Conservation (phyloP, 2,329 filamentous ascomycete species). For the Sclerotinia trifoliorum region DNA sequence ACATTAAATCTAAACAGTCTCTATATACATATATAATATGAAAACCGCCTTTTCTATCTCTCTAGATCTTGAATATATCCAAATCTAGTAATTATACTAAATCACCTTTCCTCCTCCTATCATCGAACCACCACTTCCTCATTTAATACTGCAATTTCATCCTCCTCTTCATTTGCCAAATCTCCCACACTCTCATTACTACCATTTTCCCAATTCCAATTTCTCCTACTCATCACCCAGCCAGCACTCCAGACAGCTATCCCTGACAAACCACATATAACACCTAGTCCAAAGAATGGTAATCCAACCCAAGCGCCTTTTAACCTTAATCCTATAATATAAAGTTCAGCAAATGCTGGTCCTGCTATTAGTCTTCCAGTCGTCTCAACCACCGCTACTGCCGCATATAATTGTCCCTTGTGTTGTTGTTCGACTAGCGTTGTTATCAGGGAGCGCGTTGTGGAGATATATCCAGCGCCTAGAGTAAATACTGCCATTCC, state of each 20-base stretch:
- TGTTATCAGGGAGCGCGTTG: slow-evolving; percentile 32
- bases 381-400: slow-evolving; percentile 34
- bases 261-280: neutral
- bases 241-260: neutral
- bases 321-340: slow-evolving; percentile 31
- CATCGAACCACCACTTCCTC: neutral
- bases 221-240: slow-evolving; percentile 3
- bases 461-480: slow-evolving; percentile 30
- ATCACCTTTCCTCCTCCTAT: neutral
- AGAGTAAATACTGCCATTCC: slow-evolving; percentile 33
- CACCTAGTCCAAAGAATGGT: slow-evolving; percentile 29
- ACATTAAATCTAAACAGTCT: neutral
- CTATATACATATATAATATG: neutral
- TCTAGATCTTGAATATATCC: neutral
- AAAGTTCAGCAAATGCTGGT: slow-evolving; percentile 32
- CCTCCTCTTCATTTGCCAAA: neutral
- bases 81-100: neutral
- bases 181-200: too few species aligned
- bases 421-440: slow-evolving; percentile 34
- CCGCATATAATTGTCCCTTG: slow-evolving; percentile 33
- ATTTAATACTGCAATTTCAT: neutral
- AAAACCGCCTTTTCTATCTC: neutral
- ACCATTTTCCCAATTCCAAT: neutral
- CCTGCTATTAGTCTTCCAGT: slow-evolving; percentile 30
- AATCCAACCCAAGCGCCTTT: slow-evolving; percentile 35